Base-by-base conservation (phyloP, 495 filamentous ascomycete genomes). In the Tuber aestivum region DNA sequence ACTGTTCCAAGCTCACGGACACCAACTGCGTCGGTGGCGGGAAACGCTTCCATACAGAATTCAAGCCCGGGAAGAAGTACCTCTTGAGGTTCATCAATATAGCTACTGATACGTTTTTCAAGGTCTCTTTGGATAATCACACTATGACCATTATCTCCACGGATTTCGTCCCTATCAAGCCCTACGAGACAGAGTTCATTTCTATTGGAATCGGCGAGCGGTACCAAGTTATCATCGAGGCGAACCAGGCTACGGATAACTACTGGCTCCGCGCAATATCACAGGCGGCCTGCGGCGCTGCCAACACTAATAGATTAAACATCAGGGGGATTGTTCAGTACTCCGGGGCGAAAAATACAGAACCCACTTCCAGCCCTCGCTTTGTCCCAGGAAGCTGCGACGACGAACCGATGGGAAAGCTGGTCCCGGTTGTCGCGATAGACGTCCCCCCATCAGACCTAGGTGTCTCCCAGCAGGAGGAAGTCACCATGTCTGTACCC, bases 221-320 rank as follows among this genome's bases (percentile, higher is more conserved):
- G 44, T 91, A 91, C 83, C 88, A 93, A 77, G 85, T 93, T 18
- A 88, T 92, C 75, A 87, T 93, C 69, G 87, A 88, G 69, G 91
- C 91, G 23, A 86, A 87, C n/a, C 50, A 44, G 20, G 41, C 75
- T 44, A 70, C 78, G 18, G 85, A 83, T 23, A 87, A 89, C 79
- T 93, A 91, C 84, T 94, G 92, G 92, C 86, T 92, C 61, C 87
- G 90, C 35, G 86, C 89, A 18, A 86, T 88, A 37, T 87, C 88
- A 0, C 87, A 89, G 80, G 74, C 78, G 3, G 81, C 83, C 12
- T 89, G 87, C 45, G 84, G 85, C 75, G 83, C 86, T 40, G 78
- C 82, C 12, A 87, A 87, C 41, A 80, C 79, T 37, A 86, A 82
- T 42, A 77, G 79, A 3, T 84, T 86, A 38, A 86, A 89, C 74